These are phyloP conservation scores for Hypomontagnella submonticulosa DNA, from an alignment of 495 filamentous ascomycete genomes.

Conservation along the genomic window DNA sequence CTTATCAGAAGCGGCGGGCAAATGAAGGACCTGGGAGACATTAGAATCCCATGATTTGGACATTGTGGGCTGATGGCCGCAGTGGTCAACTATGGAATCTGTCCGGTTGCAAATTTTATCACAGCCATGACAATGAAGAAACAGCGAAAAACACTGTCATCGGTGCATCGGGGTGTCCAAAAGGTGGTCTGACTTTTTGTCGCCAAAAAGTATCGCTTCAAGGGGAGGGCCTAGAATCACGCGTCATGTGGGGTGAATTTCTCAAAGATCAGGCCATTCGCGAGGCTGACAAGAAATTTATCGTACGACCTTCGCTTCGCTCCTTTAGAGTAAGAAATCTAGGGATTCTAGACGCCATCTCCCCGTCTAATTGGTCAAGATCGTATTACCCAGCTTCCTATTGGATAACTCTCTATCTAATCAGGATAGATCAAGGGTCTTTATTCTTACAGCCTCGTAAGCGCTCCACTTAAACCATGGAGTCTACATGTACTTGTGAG, in stretches of 20 bases:
- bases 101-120: constrained; percentile 37
- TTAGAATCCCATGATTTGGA: constrained; percentile 27
- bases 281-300: constrained; percentile 45
- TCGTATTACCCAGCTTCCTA: not conserved
- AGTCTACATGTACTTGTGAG: constrained; percentile 12
- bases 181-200: constrained; percentile 43
- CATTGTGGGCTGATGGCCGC: constrained; percentile 46
- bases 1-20: constrained; percentile 23
- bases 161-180: constrained; percentile 33
- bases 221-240: constrained; percentile 44
- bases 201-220: constrained; percentile 31
- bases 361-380: constrained; percentile 25
- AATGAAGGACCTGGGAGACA: constrained; percentile 30
- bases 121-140: constrained; percentile 24
- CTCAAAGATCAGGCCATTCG: constrained; percentile 47
- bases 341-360: constrained; percentile 29
- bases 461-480: constrained; percentile 29
- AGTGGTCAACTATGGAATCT: constrained; percentile 38
- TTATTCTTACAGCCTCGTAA: constrained; percentile 28
- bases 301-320: constrained; percentile 49
- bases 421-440: constrained; percentile 8
- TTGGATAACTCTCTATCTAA: constrained; percentile 19
- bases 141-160: constrained; percentile 32
- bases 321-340: constrained; percentile 24
- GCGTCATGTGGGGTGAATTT: constrained; percentile 43